Conservation (phyloP, 2,329 filamentous ascomycete species). For the Colletotrichum sidae region DNA sequence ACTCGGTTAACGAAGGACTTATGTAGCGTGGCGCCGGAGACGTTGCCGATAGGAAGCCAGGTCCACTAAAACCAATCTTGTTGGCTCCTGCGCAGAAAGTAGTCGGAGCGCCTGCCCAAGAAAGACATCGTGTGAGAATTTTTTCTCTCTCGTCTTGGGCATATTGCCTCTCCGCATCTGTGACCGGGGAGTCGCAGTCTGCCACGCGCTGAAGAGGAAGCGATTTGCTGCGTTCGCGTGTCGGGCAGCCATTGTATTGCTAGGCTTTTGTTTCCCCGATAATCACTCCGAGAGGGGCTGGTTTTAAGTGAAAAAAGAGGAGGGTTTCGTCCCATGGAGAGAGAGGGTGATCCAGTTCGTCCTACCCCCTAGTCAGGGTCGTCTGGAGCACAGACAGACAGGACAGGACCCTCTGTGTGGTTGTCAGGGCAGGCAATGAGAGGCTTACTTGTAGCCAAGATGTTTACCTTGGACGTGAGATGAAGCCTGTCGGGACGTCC, state of each 20-base stretch:
- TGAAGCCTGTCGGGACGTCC: no score
- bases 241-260: conserved; percentile 15
- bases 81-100: background rate
- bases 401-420: conserved; percentile 2
- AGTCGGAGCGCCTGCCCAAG: conserved; percentile 20
- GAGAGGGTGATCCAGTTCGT: background rate
- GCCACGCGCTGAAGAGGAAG: background rate
- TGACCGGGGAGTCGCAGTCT: conserved; percentile 22
- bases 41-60: conserved; percentile 23
- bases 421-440: conserved; percentile 15
- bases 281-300: conserved; percentile 28
- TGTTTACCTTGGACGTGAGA: background rate
- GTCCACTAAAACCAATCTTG: conserved; percentile 23
- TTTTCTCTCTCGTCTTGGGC: conserved; percentile 3
- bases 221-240: conserved; percentile 8
- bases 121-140: conserved; percentile 18
- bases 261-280: conserved; percentile 22
- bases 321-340: conserved; percentile 19
- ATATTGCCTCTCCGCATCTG: conserved; percentile 17
- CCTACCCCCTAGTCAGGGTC: conserved; percentile 14
- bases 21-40: conserved; percentile 30
- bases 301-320: conserved; percentile 2
- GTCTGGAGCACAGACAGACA: conserved; percentile 18
- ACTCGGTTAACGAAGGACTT: conserved; percentile 17
- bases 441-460: conserved; percentile 13